These are phyloP conservation scores for Withania somnifera DNA, from an alignment of 305 asterid genomes.

Conservation along the genomic window DNA sequence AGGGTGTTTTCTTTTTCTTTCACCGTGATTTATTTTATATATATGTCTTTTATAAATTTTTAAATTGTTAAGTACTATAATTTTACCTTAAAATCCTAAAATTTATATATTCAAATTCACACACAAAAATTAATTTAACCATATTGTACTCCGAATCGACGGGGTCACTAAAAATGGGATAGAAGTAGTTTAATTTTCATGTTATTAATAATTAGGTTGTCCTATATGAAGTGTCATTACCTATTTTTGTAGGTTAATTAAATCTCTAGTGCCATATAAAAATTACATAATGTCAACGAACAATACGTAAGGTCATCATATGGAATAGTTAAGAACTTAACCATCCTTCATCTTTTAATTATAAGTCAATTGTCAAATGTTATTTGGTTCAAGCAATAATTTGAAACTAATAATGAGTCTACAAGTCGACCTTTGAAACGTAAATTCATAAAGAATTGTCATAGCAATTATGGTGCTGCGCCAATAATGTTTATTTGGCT, in stretches of 20 bases:
- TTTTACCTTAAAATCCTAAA: too few species aligned
- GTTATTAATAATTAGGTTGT: neutral
- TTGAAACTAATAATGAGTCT: neutral
- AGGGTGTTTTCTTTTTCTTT: neutral
- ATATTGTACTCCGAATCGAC: neutral
- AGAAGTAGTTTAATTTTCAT: neutral
- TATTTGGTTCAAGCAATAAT: neutral
- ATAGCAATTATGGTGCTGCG: neutral
- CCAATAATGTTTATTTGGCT: neutral
- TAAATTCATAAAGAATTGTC: neutral
- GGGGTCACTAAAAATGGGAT: neutral
- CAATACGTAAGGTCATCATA: neutral
- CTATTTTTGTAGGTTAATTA: neutral
- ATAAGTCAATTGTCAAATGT: neutral
- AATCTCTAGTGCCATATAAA: neutral
- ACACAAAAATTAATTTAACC: neutral
- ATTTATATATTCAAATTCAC: neutral
- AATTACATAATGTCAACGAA: neutral
- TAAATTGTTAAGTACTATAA: neutral
- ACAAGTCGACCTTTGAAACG: neutral
- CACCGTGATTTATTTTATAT: neutral
- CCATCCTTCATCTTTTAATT: neutral
- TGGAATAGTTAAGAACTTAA: neutral
- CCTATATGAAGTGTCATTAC: neutral
- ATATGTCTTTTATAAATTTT: too few species aligned